These are phyloP conservation scores for Uronychia setigera DNA, from an alignment of 73 alveolate species.

Conservation along the genomic window DNA sequence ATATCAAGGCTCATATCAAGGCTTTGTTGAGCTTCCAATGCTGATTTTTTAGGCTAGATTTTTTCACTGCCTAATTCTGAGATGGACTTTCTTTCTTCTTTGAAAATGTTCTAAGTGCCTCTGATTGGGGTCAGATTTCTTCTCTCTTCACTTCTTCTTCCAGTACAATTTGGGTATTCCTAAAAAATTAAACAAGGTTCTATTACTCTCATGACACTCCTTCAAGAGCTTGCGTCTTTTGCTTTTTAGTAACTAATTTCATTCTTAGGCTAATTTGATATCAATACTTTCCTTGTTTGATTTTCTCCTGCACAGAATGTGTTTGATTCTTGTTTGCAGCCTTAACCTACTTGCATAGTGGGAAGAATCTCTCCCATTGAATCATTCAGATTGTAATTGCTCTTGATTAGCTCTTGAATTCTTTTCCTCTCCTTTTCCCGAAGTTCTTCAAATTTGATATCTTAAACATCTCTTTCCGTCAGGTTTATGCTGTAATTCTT, in stretches of 20 bases:
- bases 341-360: too few species aligned
- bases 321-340: too few species aligned
- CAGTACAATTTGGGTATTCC: neutral
- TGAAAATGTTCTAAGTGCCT: neutral
- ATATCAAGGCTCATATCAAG: too few species aligned
- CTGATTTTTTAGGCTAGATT: neutral
- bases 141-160: neutral
- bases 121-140: neutral
- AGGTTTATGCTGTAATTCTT: neutral
- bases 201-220: neutral
- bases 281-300: neutral
- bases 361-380: too few species aligned
- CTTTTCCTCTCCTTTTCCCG: neutral
- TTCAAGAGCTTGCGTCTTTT: too few species aligned
- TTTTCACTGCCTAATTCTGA: neutral
- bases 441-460: neutral
- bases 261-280: too few species aligned
- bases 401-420: neutral
- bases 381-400: too few species aligned
- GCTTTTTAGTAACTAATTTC: too few species aligned
- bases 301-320: neutral
- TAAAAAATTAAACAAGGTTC: neutral
- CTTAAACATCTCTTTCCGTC: neutral
- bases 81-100: neutral
- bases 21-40: too few species aligned